phyloP scores from a whole-genome alignment of 2,329 filamentous ascomycete species.

The Colletotrichum sp. region DNA sequence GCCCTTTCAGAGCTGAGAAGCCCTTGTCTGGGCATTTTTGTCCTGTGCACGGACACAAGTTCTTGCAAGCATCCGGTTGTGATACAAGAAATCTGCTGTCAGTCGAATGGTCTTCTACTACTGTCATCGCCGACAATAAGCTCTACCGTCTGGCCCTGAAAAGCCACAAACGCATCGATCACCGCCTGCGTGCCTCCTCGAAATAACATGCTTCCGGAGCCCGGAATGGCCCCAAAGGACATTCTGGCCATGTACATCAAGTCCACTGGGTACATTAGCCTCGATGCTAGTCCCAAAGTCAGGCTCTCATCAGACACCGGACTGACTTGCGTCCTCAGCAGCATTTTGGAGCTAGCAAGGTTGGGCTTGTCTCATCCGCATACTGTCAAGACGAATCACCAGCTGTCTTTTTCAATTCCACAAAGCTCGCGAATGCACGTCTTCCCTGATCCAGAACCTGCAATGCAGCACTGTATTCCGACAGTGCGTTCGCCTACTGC shows the following conservation, averaged over 20 bases:
- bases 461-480: neutral
- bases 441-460: constrained; percentile 1
- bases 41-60: neutral
- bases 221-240: neutral
- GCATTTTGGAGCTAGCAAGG: constrained; percentile 10
- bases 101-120: neutral
- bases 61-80: neutral
- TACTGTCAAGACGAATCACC: constrained; percentile 4
- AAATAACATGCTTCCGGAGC: neutral
- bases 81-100: neutral
- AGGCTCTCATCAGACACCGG: neutral
- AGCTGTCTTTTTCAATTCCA: constrained; percentile 12
- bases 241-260: neutral
- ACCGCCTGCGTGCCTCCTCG: neutral
- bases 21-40: neutral
- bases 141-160: neutral
- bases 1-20: neutral
- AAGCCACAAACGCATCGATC: neutral
- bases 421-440: neutral
- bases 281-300: constrained; percentile 4
- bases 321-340: constrained; percentile 1
- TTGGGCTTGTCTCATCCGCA: constrained; percentile 11
- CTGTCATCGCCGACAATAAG: neutral
- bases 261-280: neutral
- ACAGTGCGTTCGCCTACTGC: neutral